Conservation (phyloP, 495 filamentous ascomycete species). For the Coniosporium apollinis region DNA sequence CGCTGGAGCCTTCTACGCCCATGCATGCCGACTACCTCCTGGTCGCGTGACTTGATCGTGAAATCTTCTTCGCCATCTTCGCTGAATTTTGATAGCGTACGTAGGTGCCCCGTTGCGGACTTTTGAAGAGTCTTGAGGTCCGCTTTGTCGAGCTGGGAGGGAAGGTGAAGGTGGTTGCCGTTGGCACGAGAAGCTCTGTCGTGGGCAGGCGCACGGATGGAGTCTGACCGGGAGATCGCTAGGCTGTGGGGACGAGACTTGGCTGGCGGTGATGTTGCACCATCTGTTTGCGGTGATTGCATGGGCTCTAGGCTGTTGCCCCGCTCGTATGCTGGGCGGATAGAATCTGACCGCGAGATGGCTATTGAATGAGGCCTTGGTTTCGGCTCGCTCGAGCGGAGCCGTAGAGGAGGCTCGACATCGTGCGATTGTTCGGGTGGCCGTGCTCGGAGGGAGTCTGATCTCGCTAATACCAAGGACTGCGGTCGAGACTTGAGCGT, state of each 20-base stretch:
- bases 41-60: constrained; percentile 49
- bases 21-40: constrained; percentile 75
- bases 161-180: not conserved
- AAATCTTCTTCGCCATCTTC: constrained; percentile 62
- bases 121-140: constrained; percentile 64
- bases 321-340: too few relatives aligned
- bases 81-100: constrained; percentile 75
- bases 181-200: constrained; percentile 6
- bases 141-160: constrained; percentile 25
- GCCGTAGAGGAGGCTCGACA: too few relatives aligned
- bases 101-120: constrained; percentile 75
- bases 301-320: too few relatives aligned
- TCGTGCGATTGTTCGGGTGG: too few relatives aligned
- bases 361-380: too few relatives aligned
- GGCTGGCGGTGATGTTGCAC: constrained; percentile 13
- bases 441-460: too few relatives aligned
- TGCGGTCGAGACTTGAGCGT: too few relatives aligned
- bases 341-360: too few relatives aligned
- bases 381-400: too few relatives aligned
- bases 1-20: constrained; percentile 72
- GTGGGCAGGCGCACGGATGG: constrained; percentile 17
- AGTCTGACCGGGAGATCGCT: constrained; percentile 21
- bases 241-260: constrained; percentile 18
- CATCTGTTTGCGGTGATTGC: too few relatives aligned
- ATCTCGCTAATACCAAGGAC: too few relatives aligned